Evolutionary conservation across 2,329 filamentous ascomycete species (phyloP).

Genomic region (Didymosphaeria variabile): DNA sequence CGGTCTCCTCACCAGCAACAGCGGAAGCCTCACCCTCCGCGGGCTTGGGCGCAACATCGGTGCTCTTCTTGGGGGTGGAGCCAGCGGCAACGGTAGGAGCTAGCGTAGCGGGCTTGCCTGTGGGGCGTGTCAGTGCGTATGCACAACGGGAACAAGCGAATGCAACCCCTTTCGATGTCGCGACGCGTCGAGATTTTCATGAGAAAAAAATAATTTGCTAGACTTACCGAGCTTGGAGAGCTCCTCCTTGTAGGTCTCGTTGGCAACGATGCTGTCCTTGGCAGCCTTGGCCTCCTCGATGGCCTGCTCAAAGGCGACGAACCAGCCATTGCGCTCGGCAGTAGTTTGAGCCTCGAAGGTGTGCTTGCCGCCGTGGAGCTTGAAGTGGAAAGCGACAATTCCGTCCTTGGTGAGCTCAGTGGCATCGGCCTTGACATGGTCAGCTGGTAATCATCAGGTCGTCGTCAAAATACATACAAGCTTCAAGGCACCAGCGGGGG

Average conservation of each 20-base stretch:
- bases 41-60: slow-evolving; percentile 54
- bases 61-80: slow-evolving; percentile 58
- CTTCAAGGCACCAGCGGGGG: slow-evolving; percentile 83
- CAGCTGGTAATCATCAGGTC: slow-evolving; percentile 21
- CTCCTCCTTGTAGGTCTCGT: slow-evolving; percentile 88
- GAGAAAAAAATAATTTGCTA: slow-evolving; percentile 16
- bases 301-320: slow-evolving; percentile 82
- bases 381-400: slow-evolving; percentile 84
- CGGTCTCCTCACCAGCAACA: slow-evolving; percentile 27
- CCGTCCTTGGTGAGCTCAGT: slow-evolving; percentile 80
- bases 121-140: slow-evolving; percentile 46
- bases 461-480: slow-evolving; percentile 67
- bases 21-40: slow-evolving; percentile 38
- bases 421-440: slow-evolving; percentile 65
- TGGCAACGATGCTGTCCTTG: slow-evolving; percentile 75
- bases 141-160: slow-evolving; percentile 46
- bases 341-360: slow-evolving; percentile 81
- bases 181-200: slow-evolving; percentile 15
- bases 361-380: slow-evolving; percentile 88
- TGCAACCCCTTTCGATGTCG: slow-evolving; percentile 26
- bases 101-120: slow-evolving; percentile 52
- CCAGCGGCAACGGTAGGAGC: slow-evolving; percentile 53
- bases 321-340: slow-evolving; percentile 91
- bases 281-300: slow-evolving; percentile 85
- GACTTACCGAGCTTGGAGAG: slow-evolving; percentile 74